phyloP scores from a whole-genome alignment of 176 grass and related monocot species.

The Typha latifolia region DNA sequence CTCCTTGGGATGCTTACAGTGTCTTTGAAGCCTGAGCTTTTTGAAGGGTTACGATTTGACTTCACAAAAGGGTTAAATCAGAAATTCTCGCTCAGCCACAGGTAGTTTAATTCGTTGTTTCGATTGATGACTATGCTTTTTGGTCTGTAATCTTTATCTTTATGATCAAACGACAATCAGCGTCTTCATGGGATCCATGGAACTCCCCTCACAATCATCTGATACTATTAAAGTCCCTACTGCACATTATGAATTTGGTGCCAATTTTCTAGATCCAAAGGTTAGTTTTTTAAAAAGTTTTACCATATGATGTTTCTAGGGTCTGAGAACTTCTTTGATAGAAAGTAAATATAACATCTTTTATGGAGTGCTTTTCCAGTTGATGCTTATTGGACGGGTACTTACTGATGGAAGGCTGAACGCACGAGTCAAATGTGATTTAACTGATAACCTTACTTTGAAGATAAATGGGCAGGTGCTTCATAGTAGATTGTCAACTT shows the following conservation, averaged over 20 bases:
- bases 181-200: constrained; percentile 87
- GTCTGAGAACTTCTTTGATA: background rate
- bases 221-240: constrained; percentile 87
- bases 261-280: constrained; percentile 96
- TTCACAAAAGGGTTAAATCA: constrained; percentile 38
- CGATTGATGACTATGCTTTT: background rate
- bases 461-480: constrained; percentile 65
- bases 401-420: constrained; percentile 41
- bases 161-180: constrained; percentile 29
- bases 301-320: background rate
- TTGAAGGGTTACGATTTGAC: constrained; percentile 55
- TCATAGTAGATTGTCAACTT: constrained; percentile 1
- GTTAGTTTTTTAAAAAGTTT: constrained; percentile 29
- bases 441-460: constrained; percentile 31
- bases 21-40: constrained; percentile 38
- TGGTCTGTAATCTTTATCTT: constrained; percentile 1
- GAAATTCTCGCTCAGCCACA: constrained; percentile 48
- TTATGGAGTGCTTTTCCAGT: constrained; percentile 22
- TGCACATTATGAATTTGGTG: constrained; percentile 94
- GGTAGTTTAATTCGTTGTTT: constrained; percentile 17
- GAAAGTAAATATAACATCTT: background rate
- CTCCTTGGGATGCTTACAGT: constrained; percentile 27
- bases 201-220: constrained; percentile 66
- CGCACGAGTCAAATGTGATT: constrained; percentile 44
- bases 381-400: constrained; percentile 56